Conservation (phyloP, 2,329 filamentous ascomycete species). For the Phialemoniopsis sp. region DNA sequence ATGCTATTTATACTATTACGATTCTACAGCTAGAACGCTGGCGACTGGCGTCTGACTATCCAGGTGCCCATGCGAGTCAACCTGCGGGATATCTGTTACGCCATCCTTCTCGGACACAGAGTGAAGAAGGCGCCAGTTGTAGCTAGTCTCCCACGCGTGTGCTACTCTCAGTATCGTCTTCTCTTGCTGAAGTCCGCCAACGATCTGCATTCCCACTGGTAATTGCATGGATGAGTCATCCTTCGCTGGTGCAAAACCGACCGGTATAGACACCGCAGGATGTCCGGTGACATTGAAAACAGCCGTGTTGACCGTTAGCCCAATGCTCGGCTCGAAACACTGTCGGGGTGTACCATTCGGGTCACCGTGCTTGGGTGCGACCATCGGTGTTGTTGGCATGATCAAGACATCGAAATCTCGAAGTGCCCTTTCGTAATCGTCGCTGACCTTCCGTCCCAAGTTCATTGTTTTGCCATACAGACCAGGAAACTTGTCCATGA, state of each 20-base stretch:
- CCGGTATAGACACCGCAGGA: constrained; percentile 41
- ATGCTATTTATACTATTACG: no score
- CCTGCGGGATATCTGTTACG: background rate
- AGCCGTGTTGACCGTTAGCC: constrained; percentile 38
- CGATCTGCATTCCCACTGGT: constrained; percentile 23
- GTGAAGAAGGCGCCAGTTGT: constrained; percentile 31
- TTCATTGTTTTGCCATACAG: constrained; percentile 46
- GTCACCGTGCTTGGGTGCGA: constrained; percentile 18
- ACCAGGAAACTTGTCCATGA: constrained; percentile 35
- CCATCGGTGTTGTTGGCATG: constrained; percentile 40
- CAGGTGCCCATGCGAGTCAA: background rate
- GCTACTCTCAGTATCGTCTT: constrained; percentile 27
- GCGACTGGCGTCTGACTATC: no score
- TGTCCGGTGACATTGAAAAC: constrained; percentile 47
- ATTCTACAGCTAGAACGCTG: no score
- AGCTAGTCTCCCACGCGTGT: constrained; percentile 39
- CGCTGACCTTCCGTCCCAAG: constrained; percentile 36
- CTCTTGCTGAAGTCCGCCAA: constrained; percentile 21
- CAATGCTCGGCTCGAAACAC: constrained; percentile 41
- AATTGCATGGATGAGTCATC: constrained; percentile 23
- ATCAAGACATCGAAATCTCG: constrained; percentile 41
- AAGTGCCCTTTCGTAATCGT: constrained; percentile 40
- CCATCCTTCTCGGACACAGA: no score
- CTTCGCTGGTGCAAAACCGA: constrained; percentile 15
- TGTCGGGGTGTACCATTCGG: constrained; percentile 29